A percentile compares a stretch with the other conserved stretches of the same genome.
These are phyloP conservation scores for Deakozyma indianensis DNA, from an alignment of 805 yeast genomes.

Conservation along the genomic window DNA sequence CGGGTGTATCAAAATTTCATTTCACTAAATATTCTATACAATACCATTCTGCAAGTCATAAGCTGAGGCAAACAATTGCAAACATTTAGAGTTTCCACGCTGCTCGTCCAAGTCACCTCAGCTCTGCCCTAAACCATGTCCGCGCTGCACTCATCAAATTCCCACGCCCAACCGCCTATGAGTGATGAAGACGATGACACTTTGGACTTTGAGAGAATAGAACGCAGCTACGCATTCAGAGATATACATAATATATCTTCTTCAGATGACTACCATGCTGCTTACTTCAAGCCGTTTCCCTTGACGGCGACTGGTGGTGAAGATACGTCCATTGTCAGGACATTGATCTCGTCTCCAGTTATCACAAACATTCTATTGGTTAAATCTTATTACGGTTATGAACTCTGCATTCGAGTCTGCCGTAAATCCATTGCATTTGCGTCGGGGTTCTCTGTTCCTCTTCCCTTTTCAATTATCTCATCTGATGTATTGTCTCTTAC, in stretches of 20 bases:
- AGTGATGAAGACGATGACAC: not conserved
- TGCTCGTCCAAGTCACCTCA: no score
- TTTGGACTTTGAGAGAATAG: not conserved
- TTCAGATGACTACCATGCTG: not conserved
- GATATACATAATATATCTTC: not conserved
- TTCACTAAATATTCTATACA: no score
- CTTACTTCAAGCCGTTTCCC: not conserved
- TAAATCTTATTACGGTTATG: not conserved
- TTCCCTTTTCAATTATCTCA: not conserved
- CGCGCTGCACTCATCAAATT: no score
- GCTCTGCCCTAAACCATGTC: no score
- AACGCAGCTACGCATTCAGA: not conserved
- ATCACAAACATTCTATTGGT: not conserved
- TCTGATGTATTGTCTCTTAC: not conserved
- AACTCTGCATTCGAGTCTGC: not conserved
- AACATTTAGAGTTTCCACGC: no score
- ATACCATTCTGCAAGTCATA: no score
- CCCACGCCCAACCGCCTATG: no score
- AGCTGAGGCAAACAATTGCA: no score
- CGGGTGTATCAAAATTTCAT: no score
- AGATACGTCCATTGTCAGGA: not conserved
- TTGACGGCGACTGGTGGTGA: not conserved
- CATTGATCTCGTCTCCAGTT: not conserved
- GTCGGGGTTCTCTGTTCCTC: not conserved
- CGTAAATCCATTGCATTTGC: not conserved